Base-by-base conservation (phyloP, 345 rosid species). In the Pelargonium nanum region DNA sequence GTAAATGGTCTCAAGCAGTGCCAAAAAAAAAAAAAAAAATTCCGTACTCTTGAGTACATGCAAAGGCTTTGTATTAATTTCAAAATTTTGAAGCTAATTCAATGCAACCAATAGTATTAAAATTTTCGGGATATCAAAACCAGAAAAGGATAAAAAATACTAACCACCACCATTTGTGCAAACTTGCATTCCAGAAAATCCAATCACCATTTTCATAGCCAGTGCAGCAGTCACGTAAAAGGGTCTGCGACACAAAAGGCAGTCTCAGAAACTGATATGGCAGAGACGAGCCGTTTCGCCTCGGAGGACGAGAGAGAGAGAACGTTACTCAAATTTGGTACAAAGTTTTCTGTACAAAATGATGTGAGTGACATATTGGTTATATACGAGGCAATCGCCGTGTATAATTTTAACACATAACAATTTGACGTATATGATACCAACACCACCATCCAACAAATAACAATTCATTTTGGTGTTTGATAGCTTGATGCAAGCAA, bases 91-190 rank as follows among this genome's bases (percentile, higher is more conserved):
- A 50, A 44, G 24, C 16, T 28, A 12, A 40, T 24, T 13, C 60
- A 19, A 15, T 17, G 4, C 45, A 9, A 34, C 45, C 45, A 9
- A 34, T 9, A 5, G 6, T 15, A 28, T 2, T 3, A 3, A 28
- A 28, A 28, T 7, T 7, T 10, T 15, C 13, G 12, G 45, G 12
- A 34, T 1, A 34, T 34, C 45, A 9, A 34, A 34, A n/a, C 13
- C 45, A 34, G 45, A 34, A 9, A 34, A 34, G 10, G 12, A 15
- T 8, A 28, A 28, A 28, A 28, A 3, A 28, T 3, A 56, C 22
- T 24, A 53, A 50, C 24, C 69, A 22, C 19, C 13, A 22, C 9
- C 58, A 28, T 53, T 61, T 67, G 61, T 69, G 57, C 58, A 56
- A 25, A 40, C n/a, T n/a, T n/a, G n/a, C n/a, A 65, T 65, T 26